Evolutionary conservation across 805 yeast genomes (phyloP), one percentile per base, ranked within the genome.

Genomic region (Myxozyma monticola): DNA sequence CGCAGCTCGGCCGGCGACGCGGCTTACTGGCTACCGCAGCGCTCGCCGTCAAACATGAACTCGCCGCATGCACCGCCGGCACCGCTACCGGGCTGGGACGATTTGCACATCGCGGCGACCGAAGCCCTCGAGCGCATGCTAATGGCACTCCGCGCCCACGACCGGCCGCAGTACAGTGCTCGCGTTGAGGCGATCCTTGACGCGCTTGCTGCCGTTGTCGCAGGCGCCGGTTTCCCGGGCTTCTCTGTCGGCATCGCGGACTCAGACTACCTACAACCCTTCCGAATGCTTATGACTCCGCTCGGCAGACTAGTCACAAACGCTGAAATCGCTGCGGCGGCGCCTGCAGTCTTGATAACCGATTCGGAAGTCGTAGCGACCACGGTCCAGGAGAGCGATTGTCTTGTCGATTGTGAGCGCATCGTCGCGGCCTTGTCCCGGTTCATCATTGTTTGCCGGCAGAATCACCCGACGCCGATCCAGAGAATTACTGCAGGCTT

Each of bases 221-320:
- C 36, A 8, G 56, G 43, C 17, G 51, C 57, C 2, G 57, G 52
- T 3, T 42, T 46, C 17, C 52, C 55, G 9, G 57, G 57, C 3
- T 45, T 42, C 15, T 20, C 42, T 17, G 46, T 54, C 18, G 33
- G 28, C 1, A 37, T 29, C 14, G 24, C 30, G n/a, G 57, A 49
- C 28, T 17, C 30, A 4, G 18, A 29, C 9, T 42, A 29, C 20
- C 31, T 28, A n/a, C 33, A 30, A 12, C 28, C 35, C 4, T 51
- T 39, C 26, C 25, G 37, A 8, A 51, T 41, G 34, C 37, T 54
- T 35, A 48, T 50, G 51, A 31, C 42, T 22, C 24, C 57, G 5
- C 40, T 54, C 4, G 48, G 44, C 15, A 36, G 42, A 5, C 31
- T 52, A 10, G 52, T 42, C 20, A 22, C 49, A 18, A 33, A 44